These are phyloP conservation scores for Colletotrichum abscissum DNA, from an alignment of 2,329 filamentous ascomycete species.

Conservation along the genomic window DNA sequence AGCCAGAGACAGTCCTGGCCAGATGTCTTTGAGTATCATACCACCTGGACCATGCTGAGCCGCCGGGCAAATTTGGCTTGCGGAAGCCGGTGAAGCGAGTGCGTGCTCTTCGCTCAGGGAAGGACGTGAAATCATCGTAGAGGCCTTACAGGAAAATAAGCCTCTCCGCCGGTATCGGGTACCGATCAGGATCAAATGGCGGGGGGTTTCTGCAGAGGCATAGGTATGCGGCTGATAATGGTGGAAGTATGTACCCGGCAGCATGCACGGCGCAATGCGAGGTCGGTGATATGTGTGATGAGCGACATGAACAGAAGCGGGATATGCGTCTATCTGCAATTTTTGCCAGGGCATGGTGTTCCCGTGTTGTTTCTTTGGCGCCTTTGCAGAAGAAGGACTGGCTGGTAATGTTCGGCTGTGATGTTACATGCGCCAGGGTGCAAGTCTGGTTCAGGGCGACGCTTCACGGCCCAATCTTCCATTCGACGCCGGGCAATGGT, in stretches of 20 bases:
- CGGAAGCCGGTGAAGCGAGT: background rate
- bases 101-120: background rate
- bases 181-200: background rate
- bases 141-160: background rate
- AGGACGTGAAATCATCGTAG: background rate
- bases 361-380: background rate
- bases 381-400: background rate
- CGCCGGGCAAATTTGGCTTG: background rate
- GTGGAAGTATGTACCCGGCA: background rate
- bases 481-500: background rate
- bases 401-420: background rate
- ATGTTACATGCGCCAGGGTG: conserved; percentile 13
- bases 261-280: background rate
- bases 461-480: conserved; percentile 24
- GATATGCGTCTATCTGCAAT: conserved; percentile 14
- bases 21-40: conserved; percentile 1
- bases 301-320: conserved; percentile 2
- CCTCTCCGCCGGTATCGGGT: background rate
- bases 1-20: background rate
- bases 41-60: background rate
- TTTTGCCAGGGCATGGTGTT: background rate
- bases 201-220: background rate
- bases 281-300: background rate
- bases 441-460: conserved; percentile 22
- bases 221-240: background rate